phyloP scores from a whole-genome alignment of 2,329 filamentous ascomycete species.

The Dothistroma pini region DNA sequence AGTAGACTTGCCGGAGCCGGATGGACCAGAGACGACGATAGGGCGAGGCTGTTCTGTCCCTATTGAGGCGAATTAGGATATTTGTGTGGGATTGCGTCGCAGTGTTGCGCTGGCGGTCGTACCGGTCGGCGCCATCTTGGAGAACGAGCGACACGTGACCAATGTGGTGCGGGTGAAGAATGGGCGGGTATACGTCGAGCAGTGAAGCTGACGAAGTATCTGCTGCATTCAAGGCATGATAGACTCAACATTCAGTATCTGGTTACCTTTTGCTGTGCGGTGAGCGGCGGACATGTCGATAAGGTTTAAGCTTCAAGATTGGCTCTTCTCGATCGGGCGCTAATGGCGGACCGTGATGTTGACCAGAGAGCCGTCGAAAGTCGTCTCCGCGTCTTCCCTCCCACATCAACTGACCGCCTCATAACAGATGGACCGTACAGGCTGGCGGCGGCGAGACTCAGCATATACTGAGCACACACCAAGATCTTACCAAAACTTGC shows the following conservation, averaged over 20 bases:
- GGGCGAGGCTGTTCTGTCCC: constrained; percentile 46
- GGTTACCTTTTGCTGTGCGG: neutral
- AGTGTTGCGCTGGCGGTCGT: neutral
- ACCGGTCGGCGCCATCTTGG: constrained; percentile 21
- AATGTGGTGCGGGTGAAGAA: neutral
- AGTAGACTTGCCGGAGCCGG: constrained; percentile 77
- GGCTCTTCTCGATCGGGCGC: neutral
- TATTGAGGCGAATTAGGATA: constrained; percentile 7
- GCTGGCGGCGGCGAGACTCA: too few relatives aligned
- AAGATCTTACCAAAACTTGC: too few relatives aligned
- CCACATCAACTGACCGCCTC: too few relatives aligned
- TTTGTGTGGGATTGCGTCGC: neutral
- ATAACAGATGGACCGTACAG: too few relatives aligned
- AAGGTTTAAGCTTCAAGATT: neutral
- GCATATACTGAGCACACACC: too few relatives aligned
- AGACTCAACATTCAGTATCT: neutral
- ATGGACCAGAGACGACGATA: constrained; percentile 75
- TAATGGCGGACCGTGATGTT: neutral
- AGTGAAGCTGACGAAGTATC: constrained; percentile 9
- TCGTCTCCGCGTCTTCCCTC: too few relatives aligned
- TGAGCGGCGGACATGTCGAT: neutral
- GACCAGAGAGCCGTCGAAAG: too few relatives aligned
- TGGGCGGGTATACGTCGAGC: constrained; percentile 5
- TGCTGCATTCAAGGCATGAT: constrained; percentile 6
- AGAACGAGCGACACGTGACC: constrained; percentile 7